A percentile compares a stretch with the other conserved stretches of the same genome.
These are phyloP conservation scores for Baudoinia panamericana DNA, from an alignment of 495 filamentous ascomycete genomes.

Conservation along the genomic window DNA sequence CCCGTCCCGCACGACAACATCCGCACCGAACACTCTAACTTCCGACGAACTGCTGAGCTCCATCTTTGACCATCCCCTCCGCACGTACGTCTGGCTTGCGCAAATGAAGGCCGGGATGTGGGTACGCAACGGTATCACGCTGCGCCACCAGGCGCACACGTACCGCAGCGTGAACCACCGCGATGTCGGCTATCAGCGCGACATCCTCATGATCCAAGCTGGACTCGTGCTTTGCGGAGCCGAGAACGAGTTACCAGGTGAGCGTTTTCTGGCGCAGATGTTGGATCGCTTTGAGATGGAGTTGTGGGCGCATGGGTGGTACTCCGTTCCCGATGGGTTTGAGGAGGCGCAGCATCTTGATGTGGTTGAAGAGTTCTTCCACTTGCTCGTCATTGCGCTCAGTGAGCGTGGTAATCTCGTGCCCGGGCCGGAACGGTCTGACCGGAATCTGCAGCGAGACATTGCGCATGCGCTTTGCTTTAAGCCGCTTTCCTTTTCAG, in stretches of 20 bases:
- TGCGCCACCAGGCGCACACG: slow-evolving; percentile 85
- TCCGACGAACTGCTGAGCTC: slow-evolving; percentile 70
- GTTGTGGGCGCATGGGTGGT: slow-evolving; percentile 76
- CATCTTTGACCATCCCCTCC: slow-evolving; percentile 81
- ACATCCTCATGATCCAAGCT: slow-evolving; percentile 88
- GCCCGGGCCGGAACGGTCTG: slow-evolving; percentile 48
- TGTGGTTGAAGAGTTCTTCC: slow-evolving; percentile 89
- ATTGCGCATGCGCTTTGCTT: slow-evolving; percentile 92
- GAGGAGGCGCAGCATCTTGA: slow-evolving; percentile 81
- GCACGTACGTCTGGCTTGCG: slow-evolving; percentile 89
- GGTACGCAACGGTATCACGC: slow-evolving; percentile 92
- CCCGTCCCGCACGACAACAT: slow-evolving; percentile 37
- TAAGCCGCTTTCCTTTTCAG: slow-evolving; percentile 86
- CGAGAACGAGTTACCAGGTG: slow-evolving; percentile 34
- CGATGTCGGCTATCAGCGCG: slow-evolving; percentile 84
- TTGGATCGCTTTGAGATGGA: slow-evolving; percentile 83
- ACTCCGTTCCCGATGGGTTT: slow-evolving; percentile 51
- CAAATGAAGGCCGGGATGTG: slow-evolving; percentile 98
- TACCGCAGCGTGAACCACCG: slow-evolving; percentile 77
- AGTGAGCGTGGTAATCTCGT: slow-evolving; percentile 77
- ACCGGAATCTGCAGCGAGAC: slow-evolving; percentile 58
- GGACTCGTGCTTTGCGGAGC: slow-evolving; percentile 79
- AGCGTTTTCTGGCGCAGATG: slow-evolving; percentile 65
- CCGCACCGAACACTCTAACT: slow-evolving; percentile 29
- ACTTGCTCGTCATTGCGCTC: slow-evolving; percentile 78